Base-by-base conservation (phyloP, 768 basidiomycete genomes). In the Steccherinum ochraceum region DNA sequence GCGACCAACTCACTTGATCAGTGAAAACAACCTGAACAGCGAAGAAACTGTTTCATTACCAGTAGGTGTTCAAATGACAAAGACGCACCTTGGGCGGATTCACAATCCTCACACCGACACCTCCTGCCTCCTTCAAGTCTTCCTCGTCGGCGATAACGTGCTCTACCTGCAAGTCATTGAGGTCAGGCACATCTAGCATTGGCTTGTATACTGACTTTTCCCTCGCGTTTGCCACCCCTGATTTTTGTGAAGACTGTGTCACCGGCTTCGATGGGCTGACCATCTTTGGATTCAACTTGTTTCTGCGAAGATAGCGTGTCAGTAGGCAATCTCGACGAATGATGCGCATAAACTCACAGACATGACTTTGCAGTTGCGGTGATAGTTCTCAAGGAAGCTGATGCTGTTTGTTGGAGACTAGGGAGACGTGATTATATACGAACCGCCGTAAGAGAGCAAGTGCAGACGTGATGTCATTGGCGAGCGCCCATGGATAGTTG, bases 211-310 rank as follows among this genome's bases (percentile, higher is more conserved):
- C 40, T 24, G n/a, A 56, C 52, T 46, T 53, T 40, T 24, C 56
- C 53, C 30, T 54, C 53, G 18, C 47, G 53, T 35, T 57, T 57
- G 13, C 53, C 53, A 19, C 56, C 56, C 13, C 56, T 30, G 45
- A 46, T 49, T 23, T 45, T 43, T 3, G 56, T 57, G 20, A 39
- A 24, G 16, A 57, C 56, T 10, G 18, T 45, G 42, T 57, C 56
- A 1, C 56, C 53, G 26, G 54, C 48, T 23, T 54, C 45, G 18
- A 54, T 54, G 13, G 40, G 26, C 13, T 47, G 25, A n/a, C 51
- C 51, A 24, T 57, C 48, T 24, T 57, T 46, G 12, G 48, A 44
- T 24, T 54, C 26, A 5, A 52, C 35, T n/a, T n/a, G n/a, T n/a
- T n/a, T n/a, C n/a, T n/a, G n/a, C n/a, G n/a, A n/a, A n/a, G n/a